Percentiles rank a stretch among this genome's conserved stretches.
Evolutionary conservation across 257 asterid genomes (phyloP).

Genomic region (Solanum virginianum): DNA sequence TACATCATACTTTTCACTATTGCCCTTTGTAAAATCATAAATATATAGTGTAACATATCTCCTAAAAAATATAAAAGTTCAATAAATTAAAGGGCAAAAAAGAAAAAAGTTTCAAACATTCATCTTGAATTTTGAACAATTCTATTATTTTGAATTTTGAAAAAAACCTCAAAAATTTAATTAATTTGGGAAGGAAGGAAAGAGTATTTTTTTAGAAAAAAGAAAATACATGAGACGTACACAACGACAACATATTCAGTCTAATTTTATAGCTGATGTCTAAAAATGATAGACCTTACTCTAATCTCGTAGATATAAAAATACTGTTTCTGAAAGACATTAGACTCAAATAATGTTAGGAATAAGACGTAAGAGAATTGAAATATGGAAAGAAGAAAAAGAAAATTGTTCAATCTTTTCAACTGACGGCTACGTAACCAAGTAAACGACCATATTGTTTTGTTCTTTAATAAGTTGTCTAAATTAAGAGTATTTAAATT

Average conservation of each 20-base stretch:
- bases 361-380: neutral
- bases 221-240: neutral
- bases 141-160: no score
- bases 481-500: neutral
- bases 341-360: neutral
- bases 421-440: neutral
- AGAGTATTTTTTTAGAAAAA: no score
- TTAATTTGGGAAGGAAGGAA: no score
- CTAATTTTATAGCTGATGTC: neutral
- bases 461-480: neutral
- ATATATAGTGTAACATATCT: no score
- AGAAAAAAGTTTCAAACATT: no score
- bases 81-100: no score
- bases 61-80: no score
- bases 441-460: neutral
- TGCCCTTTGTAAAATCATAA: no score
- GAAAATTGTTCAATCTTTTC: neutral
- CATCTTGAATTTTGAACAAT: no score
- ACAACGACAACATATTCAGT: neutral
- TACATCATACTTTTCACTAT: no score
- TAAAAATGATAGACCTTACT: neutral
- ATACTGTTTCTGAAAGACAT: neutral
- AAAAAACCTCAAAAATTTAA: no score
- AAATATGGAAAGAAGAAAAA: neutral
- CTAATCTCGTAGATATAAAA: neutral